Evolutionary conservation across 495 filamentous ascomycete species (phyloP), one percentile per base, ranked within the genome.

Genomic region (Evansstolkia leycettana): DNA sequence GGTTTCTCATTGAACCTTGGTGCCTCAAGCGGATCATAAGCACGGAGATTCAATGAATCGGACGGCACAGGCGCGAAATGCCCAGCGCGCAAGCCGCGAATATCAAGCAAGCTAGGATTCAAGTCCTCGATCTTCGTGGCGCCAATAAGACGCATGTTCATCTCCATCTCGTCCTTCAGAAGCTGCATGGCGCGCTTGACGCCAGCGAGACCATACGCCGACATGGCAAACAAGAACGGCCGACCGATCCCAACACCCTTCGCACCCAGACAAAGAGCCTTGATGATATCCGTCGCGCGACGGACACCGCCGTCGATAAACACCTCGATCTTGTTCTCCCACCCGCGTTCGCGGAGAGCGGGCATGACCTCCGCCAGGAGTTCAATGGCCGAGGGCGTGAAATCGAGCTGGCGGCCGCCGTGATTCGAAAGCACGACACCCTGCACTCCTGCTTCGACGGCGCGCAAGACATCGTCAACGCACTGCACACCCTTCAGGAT

Each of bases 121-220:
- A 98, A 58, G 36, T 98, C 78, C 24, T 72, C 78, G 15, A 98
- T 53, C 26, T 50, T 75, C 1, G 66, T 69, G 18, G 75, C 80
- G 10, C 90, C 90, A 46, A 96, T 85, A 42, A 98, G 64, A 7
- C 92, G 74, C 90, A 98, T 96, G 47, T 84, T 84, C 89, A 96
- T 94, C 68, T 89, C 88, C 78, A 98, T 86, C 71, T 98, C 90
- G 52, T 96, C 90, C 67, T 84, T 92, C 40, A 98, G 73, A 43
- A 98, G 65, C 62, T 89, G 82, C 79, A 95, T 94, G 14, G 89
- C 90, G 11, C 85, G 71, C 43, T 90, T 78, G 17, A 95, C 89
- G 40, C 90, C 90, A 2, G 77, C 67, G 36, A 84, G 62, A 0
- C 90, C 90, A 55, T 98, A 98, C 9, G 88, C 73, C 29, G 76